Evolutionary conservation across 2,329 filamentous ascomycete genomes (phyloP), one percentile per base, ranked within the genome.

Genomic region (Mycosphaerelloides madeirae): DNA sequence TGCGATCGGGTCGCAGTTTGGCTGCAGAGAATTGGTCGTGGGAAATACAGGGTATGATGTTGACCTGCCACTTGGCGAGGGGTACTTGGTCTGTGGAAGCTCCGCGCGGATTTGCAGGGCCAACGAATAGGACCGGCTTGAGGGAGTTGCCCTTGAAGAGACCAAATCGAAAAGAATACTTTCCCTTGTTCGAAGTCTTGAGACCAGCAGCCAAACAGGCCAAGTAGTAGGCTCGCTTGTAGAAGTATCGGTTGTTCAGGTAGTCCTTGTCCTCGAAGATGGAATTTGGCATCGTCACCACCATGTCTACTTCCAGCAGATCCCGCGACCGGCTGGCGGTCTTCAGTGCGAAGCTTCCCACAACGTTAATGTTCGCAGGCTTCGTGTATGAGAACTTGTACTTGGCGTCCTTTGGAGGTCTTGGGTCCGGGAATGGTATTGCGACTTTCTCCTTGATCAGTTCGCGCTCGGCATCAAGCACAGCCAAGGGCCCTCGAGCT

Each of bases 241-340:
- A 90, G 62, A 96, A 95, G 69, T 95, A 97, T 49, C 93, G 81
- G 72, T 93, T 78, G 65, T 95, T 89, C 38, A 90, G 76, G 64
- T 91, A 96, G 67, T 98, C 93, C 68, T 97, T 97, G 34, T 94
- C 87, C 61, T 95, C 88, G 59, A 97, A 90, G 11, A 95, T 68
- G 1, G 77, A 59, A 14, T 57, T 66, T 4, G 93, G 91, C 81
- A 98, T 94, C 37, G 85, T 85, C 13, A 95, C 80, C 5, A 91
- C 81, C 76, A 97, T 79, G 65, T 97, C 91, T 48, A 96, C 75
- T 13, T 77, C 73, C 19, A 83, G 68, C 19, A 64, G 66, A 9
- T 54, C 49, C 14, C 44, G 49, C 40, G 9, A 75, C 73, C 84
- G 85, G 46, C 81, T 72, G 67, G 87, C 84, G 2, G 83, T 90